These are phyloP conservation scores for Yarrowia phangngaensis DNA, from an alignment of 805 yeast genomes.

Conservation along the genomic window DNA sequence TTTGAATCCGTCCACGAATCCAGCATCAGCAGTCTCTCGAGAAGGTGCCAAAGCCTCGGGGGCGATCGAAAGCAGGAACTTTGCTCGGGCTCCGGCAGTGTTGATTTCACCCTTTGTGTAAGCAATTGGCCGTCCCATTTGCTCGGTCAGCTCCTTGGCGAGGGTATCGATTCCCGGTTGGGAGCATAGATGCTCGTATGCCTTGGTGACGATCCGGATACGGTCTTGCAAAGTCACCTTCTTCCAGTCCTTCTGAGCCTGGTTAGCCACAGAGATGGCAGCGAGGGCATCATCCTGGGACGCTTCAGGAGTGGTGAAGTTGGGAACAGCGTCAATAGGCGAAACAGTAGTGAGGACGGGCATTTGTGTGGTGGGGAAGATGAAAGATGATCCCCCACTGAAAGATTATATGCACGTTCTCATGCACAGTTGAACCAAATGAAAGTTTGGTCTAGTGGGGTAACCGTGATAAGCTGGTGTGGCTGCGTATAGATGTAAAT, in stretches of 20 bases:
- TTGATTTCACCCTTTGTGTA: conserved; percentile 37
- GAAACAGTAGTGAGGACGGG: conserved; percentile 36
- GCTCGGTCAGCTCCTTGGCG: conserved; percentile 37
- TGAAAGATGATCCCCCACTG: no score
- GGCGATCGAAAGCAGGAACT: conserved; percentile 35
- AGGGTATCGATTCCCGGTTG: conserved; percentile 32
- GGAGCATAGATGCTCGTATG: conserved; percentile 33
- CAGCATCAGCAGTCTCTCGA: conserved; percentile 33
- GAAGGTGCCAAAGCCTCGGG: conserved; percentile 37
- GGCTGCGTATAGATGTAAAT: no score
- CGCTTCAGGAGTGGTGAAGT: conserved; percentile 35
- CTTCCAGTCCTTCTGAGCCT: conserved; percentile 35
- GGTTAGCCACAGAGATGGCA: conserved; percentile 31
- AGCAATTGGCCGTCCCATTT: conserved; percentile 40
- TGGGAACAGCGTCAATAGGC: conserved; percentile 35
- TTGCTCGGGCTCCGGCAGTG: conserved; percentile 37
- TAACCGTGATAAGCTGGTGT: no score
- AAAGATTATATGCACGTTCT: no score
- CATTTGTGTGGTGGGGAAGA: conserved; percentile 10
- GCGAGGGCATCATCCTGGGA: conserved; percentile 31
- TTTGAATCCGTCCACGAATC: conserved; percentile 32
- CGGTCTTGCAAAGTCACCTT: conserved; percentile 32
- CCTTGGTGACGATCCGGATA: conserved; percentile 33
- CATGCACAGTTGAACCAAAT: no score
- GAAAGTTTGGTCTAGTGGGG: no score